Evolutionary conservation across 2,329 filamentous ascomycete species (phyloP).

Genomic region (Diaporthe nobilis): DNA sequence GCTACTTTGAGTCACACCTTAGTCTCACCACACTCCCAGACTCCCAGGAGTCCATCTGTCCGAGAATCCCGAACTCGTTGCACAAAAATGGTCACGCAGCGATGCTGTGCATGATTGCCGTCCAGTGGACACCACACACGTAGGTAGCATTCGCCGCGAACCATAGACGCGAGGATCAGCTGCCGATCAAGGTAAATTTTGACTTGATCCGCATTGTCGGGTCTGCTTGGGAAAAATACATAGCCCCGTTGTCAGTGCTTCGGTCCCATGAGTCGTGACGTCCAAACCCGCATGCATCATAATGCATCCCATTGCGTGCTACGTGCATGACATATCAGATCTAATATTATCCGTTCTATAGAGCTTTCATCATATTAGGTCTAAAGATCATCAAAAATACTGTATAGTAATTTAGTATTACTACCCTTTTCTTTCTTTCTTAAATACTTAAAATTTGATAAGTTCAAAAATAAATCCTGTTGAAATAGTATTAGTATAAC

Average conservation of each 20-base stretch:
- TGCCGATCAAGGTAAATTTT: constrained; percentile 14
- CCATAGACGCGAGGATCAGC: constrained; percentile 8
- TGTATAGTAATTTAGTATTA: too few species aligned
- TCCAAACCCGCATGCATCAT: neutral
- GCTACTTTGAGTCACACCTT: neutral
- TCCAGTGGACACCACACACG: neutral
- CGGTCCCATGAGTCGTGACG: neutral
- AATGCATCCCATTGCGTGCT: constrained; percentile 1
- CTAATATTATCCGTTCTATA: neutral
- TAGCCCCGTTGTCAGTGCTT: neutral
- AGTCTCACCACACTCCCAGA: neutral
- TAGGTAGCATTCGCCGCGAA: neutral
- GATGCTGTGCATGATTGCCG: neutral
- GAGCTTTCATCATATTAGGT: neutral
- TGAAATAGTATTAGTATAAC: neutral
- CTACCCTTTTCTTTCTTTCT: neutral
- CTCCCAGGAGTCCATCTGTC: neutral
- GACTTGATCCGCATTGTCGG: constrained; percentile 1
- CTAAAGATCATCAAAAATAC: too few species aligned
- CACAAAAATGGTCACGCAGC: neutral
- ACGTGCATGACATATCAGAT: neutral
- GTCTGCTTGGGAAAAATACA: neutral
- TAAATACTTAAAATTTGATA: neutral
- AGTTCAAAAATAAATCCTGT: neutral
- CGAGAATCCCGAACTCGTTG: neutral